Base-by-base conservation (phyloP, 768 basidiomycete genomes). In the Coprinellus micaceus region DNA sequence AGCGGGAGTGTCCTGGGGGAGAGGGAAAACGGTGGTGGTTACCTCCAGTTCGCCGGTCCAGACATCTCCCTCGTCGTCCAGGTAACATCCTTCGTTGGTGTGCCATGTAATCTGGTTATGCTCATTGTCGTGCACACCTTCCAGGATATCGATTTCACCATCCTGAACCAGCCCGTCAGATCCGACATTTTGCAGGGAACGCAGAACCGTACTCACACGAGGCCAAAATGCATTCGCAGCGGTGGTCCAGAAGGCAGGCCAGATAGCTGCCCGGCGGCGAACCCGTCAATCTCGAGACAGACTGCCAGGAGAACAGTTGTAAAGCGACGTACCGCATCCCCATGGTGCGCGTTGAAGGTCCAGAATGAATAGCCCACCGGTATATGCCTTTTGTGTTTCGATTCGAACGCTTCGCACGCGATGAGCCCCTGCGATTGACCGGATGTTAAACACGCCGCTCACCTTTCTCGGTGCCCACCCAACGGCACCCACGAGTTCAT, bases 361-460 rank as follows among this genome's bases (percentile, higher is more conserved):
- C 24, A 95, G 76, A 57, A 96, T 80, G 66, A 94, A 92, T 21
- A 96, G 74, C 28, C 93, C 93, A 10, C 86, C 83, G 57, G 83
- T 88, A 66, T 89, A 91, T 45, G 73, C 65, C 6, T 77, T 74
- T 37, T 78, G 65, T 60, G 85, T 87, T 45, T 82, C 83, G 67
- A 96, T 85, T 44, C 93, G 86, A 56, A 96, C 86, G 61, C 93
- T 89, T n/a, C n/a, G n/a, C n/a, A n/a, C n/a, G n/a, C n/a, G n/a
- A n/a, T n/a, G n/a, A n/a, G n/a, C n/a, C n/a, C n/a, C n/a, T n/a
- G n/a, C n/a, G n/a, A n/a, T n/a, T n/a, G n/a, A n/a, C n/a, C n/a
- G n/a, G n/a, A n/a, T n/a, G n/a, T n/a, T n/a, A n/a, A n/a, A n/a
- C n/a, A n/a, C n/a, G n/a, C n/a, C 36, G 30, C 66, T 40, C 48